Base-by-base conservation (phyloP, 768 basidiomycete genomes). In the Lentinula sp. region DNA sequence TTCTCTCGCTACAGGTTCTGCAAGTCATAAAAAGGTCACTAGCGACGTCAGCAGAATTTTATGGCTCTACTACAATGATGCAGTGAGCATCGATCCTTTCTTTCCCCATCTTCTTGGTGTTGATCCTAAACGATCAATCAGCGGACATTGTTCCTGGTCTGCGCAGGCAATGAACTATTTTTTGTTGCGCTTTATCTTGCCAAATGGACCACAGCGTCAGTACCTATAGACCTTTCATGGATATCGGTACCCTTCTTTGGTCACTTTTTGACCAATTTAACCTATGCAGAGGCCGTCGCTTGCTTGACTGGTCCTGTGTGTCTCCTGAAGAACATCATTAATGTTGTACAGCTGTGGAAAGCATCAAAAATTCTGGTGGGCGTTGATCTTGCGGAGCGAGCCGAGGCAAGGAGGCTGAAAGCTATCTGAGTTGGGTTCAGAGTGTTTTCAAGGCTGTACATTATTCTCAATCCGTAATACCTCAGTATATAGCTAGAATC, bases 331-430 rank as follows among this genome's bases (percentile, higher is more conserved):
- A 97, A 98, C 71, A 68, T 95, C 60, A 93, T 99, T 79, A 97
- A 98, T 72, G 73, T 91, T 37, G 95, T 99, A 6, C 97, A 99
- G 73, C 84, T 98, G 61, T 98, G 95, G 95, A 99, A 99, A 72
- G 96, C 97, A 32, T 90, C 91, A 39, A 94, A 94, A 75, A 93
- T 94, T 59, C 81, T 97, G 15, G 95, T 97, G 13, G 94, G 95
- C 0, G 91, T 97, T 10, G 95, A 97, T 69, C 76, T 97, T 51
- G 91, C 91, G 48, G 93, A 95, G 73, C 78, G 95, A 65, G 86
- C 86, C 42, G 81, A 82, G 60, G 88, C 82, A 18, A 76, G 87
- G 60, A 76, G 81, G 60, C 79, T 72, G 60, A 64, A 46, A 28
- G 46, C 28, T 10, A 35, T 28, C n/a, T 62, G 16, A 43, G 18